Conservation (phyloP, 1,139 yeast genomes). For the Suhomyces yuchorum region DNA sequence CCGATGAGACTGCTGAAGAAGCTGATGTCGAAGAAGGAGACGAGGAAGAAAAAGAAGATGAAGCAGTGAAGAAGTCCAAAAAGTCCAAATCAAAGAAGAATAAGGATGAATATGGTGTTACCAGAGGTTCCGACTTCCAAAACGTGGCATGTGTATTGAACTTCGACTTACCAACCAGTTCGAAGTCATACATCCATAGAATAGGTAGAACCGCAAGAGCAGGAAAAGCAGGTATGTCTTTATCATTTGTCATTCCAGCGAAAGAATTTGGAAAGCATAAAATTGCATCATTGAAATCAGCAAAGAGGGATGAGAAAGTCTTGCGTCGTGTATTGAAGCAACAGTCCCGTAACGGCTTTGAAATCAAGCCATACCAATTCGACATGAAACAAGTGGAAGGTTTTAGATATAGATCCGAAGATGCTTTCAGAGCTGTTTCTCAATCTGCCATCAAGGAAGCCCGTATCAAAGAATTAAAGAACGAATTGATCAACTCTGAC, state of each 20-base stretch:
- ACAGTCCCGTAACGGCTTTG: constrained; percentile 74
- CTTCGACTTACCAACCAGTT: constrained; percentile 89
- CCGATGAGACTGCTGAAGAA: constrained; percentile 74
- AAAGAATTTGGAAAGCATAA: constrained; percentile 90
- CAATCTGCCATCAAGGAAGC: constrained; percentile 91
- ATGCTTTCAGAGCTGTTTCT: constrained; percentile 95
- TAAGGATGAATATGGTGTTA: constrained; percentile 79
- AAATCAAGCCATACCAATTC: constrained; percentile 80
- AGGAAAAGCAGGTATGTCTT: constrained; percentile 91
- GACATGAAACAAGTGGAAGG: constrained; percentile 93
- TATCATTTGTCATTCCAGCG: constrained; percentile 85
- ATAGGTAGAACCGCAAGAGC: constrained; percentile 98
- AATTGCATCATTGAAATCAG: constrained; percentile 67
- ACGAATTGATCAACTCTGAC: constrained; percentile 85
- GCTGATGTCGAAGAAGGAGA: constrained; percentile 54
- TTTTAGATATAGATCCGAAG: constrained; percentile 95
- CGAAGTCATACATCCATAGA: constrained; percentile 90
- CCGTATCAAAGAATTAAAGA: constrained; percentile 83
- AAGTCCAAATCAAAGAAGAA: constrained; percentile 48
- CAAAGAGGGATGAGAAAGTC: constrained; percentile 85
- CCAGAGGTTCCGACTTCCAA: constrained; percentile 95
- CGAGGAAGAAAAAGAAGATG: constrained; percentile 29
- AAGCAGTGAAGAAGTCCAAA: constrained; percentile 14
- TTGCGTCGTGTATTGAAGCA: constrained; percentile 74
- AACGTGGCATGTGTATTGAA: constrained; percentile 96